Conservation (phyloP, 257 asterid species). For the Solanum pinnatisectum region DNA sequence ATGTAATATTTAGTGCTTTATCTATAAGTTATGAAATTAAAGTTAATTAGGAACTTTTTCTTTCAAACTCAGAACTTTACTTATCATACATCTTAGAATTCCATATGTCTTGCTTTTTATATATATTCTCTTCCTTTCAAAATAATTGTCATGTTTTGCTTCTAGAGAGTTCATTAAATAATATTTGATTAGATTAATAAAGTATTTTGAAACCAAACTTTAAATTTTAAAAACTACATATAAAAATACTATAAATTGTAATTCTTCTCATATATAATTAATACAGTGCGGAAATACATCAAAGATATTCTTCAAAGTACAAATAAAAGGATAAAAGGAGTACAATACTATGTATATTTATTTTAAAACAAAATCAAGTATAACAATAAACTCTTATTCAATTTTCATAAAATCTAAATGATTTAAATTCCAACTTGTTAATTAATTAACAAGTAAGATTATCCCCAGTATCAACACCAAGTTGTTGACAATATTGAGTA, state of each 20-base stretch:
- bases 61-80: no score
- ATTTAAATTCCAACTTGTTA: neutral
- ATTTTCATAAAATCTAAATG: neutral
- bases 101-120: neutral
- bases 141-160: no score
- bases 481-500: conserved; percentile 7
- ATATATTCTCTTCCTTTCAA: no score
- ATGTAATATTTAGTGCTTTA: no score
- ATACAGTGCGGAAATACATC: neutral
- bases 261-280: neutral
- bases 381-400: neutral
- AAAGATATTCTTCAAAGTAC: neutral
- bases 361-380: neutral
- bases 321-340: neutral
- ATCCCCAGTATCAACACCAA: conserved; percentile 22
- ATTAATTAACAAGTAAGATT: conserved; percentile 24
- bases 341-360: neutral
- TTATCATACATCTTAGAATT: no score
- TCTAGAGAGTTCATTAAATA: no score
- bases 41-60: no score
- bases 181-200: no score
- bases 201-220: no score
- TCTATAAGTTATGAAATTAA: no score
- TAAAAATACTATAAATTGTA: neutral
- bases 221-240: neutral